Evolutionary conservation across 345 rosid genomes (phyloP).

Genomic region (Eutrema heterophyllum): DNA sequence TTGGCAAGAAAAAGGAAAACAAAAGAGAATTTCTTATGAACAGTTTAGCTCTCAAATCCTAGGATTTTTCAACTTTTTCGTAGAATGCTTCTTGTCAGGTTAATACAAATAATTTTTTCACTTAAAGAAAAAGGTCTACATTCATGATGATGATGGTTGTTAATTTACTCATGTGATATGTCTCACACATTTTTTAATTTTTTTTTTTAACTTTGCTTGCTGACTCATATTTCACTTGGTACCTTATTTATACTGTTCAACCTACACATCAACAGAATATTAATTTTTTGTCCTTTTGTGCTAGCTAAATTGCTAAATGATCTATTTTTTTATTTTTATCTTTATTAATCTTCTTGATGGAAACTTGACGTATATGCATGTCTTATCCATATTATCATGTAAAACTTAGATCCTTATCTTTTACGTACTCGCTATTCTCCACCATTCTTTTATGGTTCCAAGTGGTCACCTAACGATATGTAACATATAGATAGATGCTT

Average conservation of each 20-base stretch:
- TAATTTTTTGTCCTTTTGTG: not conserved
- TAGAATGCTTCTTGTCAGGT: constrained; percentile 27
- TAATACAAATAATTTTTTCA: not conserved
- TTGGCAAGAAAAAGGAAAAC: not conserved
- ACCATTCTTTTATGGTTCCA: constrained; percentile 24
- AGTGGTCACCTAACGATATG: constrained; percentile 12
- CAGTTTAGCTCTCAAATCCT: constrained; percentile 24
- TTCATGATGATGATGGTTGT: constrained; percentile 3
- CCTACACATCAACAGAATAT: not conserved
- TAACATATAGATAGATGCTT: constrained; percentile 15
- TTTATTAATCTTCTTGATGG: not conserved
- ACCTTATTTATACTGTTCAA: constrained; percentile 22
- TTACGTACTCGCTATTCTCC: constrained; percentile 17
- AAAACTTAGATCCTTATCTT: constrained; percentile 18
- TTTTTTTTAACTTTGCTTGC: constrained; percentile 22
- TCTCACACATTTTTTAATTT: not conserved
- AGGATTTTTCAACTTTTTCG: not conserved
- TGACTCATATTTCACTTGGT: constrained; percentile 32
- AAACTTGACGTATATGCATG: not conserved
- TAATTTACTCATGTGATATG: constrained; percentile 27
- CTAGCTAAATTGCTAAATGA: not conserved
- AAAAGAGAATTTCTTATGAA: not conserved
- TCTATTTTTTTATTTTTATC: no score
- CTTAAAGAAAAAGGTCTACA: not conserved
- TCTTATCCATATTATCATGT: constrained; percentile 3